Base-by-base conservation (phyloP, 805 yeast species). In the Candida xyloterini region DNA sequence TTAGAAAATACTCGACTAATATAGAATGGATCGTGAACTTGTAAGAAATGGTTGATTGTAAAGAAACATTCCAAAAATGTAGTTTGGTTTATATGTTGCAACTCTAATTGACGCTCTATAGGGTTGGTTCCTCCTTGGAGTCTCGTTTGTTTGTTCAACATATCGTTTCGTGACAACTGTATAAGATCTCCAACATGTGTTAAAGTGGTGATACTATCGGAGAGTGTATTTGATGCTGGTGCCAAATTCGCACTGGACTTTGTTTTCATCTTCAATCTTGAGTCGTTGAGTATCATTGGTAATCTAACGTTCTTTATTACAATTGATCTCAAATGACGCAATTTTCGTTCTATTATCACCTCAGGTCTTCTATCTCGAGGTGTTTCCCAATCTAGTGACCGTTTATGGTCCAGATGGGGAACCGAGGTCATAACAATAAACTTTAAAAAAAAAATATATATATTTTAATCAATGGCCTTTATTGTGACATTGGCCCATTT, bases 401-500 rank as follows among this genome's bases (percentile, higher is more conserved):
- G 23, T 5, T 31, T 8, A 10, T 46, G 40, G 21, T 45, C 45
- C 29, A 48, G 16, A 30, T 38, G 42, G 9, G 56, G 56, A 20
- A 52, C 51, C 13, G 56, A 52, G 10, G 50, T 35, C 56, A 52
- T 52, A 15, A 29, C 10, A 27, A 16, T 8, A 11, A 23, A n/a
- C n/a, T 10, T 5, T 23, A 23, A 23, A 23, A 23, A 23, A 23
- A 9, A 10, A 23, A 23, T 11, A 23, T 7, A 23, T 23, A 15
- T 7, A 33, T 15, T 27, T 23, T 36, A 38, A n/a, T 44, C 42
- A 10, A 59, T 59, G 63, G 49, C 70, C 28, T 75, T 64, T 53
- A 72, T 73, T 9, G 60, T 78, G 8, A 68, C 84, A 15, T 56
- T 84, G 33, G 81, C 87, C 0, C 91, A 84, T 55, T 84, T 84